These are phyloP conservation scores for Tuctoria greenei DNA, from an alignment of 176 grass and related monocot species.

Conservation along the genomic window DNA sequence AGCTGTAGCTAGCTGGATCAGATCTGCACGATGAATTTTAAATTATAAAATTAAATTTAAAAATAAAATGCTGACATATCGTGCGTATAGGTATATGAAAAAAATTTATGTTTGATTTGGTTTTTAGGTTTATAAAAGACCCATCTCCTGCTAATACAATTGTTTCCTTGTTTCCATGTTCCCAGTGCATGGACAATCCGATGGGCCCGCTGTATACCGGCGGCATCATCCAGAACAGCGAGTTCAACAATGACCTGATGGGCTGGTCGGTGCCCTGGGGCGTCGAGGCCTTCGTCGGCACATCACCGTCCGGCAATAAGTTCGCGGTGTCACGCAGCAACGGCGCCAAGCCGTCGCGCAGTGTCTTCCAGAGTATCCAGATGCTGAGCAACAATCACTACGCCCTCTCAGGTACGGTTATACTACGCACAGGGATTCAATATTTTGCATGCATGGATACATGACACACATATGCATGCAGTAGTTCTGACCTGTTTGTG, in stretches of 20 bases:
- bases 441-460: not conserved
- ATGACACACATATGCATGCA: no score
- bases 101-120: not conserved
- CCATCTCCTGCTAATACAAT: not conserved
- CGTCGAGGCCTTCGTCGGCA: conserved; percentile 22
- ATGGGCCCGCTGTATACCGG: conserved; percentile 51
- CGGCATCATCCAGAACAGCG: conserved; percentile 62
- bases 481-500: not conserved
- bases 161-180: not conserved
- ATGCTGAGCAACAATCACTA: conserved; percentile 49
- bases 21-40: no score
- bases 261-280: conserved; percentile 47
- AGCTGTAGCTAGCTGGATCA: no score
- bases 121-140: not conserved
- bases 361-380: conserved; percentile 54
- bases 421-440: not conserved
- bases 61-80: no score
- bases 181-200: conserved; percentile 63
- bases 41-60: no score
- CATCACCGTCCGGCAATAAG: conserved; percentile 42
- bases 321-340: conserved; percentile 27
- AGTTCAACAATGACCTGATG: conserved; percentile 48
- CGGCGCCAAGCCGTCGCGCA: conserved; percentile 32
- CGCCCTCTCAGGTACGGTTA: conserved; percentile 52
- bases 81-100: no score